Percentiles rank a stretch among this genome's conserved stretches.
phyloP scores from a whole-genome alignment of 1,284 basidiomycete genomes.

The Naganishia sp. region DNA sequence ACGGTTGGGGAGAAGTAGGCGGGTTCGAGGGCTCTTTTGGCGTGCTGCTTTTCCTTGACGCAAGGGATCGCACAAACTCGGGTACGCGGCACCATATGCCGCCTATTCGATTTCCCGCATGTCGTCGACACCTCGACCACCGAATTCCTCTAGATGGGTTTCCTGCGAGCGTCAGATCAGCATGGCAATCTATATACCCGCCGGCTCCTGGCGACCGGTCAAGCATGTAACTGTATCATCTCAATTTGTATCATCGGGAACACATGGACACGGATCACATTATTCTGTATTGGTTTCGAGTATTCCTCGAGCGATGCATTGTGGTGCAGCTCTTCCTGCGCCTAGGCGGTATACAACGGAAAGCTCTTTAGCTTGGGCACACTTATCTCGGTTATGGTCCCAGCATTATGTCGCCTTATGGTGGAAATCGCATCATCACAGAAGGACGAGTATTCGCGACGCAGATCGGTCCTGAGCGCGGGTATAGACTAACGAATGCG shows the following conservation, averaged over 20 bases:
- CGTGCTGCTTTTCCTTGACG: slow-evolving; percentile 10
- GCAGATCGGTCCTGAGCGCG: slow-evolving; percentile 10
- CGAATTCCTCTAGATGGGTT: too few relatives aligned
- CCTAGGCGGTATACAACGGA: slow-evolving; percentile 22
- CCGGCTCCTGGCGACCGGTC: not conserved
- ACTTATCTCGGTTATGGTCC: slow-evolving; percentile 11
- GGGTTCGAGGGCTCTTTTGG: not conserved
- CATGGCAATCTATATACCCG: too few relatives aligned
- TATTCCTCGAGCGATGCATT: not conserved
- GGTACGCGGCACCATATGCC: not conserved
- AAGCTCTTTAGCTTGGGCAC: slow-evolving; percentile 30
- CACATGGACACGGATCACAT: slow-evolving; percentile 8
- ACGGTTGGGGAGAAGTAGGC: slow-evolving; percentile 2
- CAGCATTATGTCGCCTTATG: slow-evolving; percentile 20
- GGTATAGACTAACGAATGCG: slow-evolving; percentile 14
- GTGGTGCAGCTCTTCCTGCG: not conserved
- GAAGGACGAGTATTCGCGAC: slow-evolving; percentile 28
- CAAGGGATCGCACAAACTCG: slow-evolving; percentile 8
- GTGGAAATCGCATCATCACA: slow-evolving; percentile 17
- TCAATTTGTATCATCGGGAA: not conserved
- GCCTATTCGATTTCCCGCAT: not conserved
- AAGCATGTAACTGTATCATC: not conserved
- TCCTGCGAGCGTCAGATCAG: too few relatives aligned
- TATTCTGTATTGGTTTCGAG: not conserved
- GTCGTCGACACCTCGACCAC: too few relatives aligned